Base-by-base conservation (phyloP, 2,329 filamentous ascomycete species). In the Hymenoscyphus albidus region DNA sequence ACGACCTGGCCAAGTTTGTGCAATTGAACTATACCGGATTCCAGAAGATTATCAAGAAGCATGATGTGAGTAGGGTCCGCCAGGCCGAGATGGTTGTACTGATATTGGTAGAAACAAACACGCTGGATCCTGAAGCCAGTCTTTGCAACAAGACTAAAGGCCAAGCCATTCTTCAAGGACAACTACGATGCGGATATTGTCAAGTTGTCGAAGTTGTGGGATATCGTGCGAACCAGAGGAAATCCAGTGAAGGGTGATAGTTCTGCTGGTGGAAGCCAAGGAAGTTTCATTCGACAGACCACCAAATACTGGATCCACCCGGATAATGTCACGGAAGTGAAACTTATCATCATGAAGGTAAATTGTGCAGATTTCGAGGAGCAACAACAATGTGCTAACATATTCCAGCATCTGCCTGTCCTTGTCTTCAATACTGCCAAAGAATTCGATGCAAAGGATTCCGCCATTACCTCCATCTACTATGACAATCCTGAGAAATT, bases 21-120 rank as follows among this genome's bases (percentile, higher is more conserved):
- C 94, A 97, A 80, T 81, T 99, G 75, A 99, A 99, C 80, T 99
- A 99, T 76, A 98, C 94, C 0, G 95, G 95, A 5, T 99, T 99
- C 77, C 96, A 97, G 82, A 99, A 99, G 83, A 99, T 99, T 69
- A 97, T 99, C 79, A 99, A 99, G 84, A 99, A 99, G 83, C 95
- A 99, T 78, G 95, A 97, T 80, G 91, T 94, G 78, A 72, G 90
- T 80, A 59, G 27, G 10, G 14, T 56, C 2, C 31, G 40, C 5
- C n/a, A 40, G 18, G 10, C 16, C 27, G n/a, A 16, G 13, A 12
- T 32, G 57, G 22, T 12, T 38, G 3, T 39, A n/a, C 67, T 72
- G 56, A 72, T 58, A 6, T 6, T 35, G 6, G 22, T 73, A 95
- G 90, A 99, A 99, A 92, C 84, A 91, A 82, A 99, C 95, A 0